phyloP scores from a whole-genome alignment of 176 grass and related monocot genomes.

The Carex pumila region DNA sequence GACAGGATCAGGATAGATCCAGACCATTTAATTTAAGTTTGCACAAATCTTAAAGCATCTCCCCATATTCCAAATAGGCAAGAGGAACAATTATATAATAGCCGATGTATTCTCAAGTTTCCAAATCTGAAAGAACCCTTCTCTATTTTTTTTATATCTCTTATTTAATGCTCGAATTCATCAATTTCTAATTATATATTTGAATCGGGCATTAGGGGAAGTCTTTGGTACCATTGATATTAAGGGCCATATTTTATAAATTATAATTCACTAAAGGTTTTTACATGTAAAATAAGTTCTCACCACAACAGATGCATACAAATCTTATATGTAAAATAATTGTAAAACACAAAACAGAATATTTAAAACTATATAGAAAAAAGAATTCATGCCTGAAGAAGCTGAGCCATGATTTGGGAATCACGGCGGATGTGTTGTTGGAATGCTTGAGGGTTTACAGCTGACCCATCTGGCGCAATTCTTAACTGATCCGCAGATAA shows the following conservation, averaged over 20 bases:
- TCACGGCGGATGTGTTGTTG: conserved; percentile 64
- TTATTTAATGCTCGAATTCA: not conserved
- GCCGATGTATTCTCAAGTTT: not conserved
- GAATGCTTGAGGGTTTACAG: conserved; percentile 74
- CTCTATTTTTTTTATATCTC: not conserved
- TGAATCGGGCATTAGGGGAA: not conserved
- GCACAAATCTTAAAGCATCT: too few relatives aligned
- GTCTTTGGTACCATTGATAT: not conserved
- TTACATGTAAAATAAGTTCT: not conserved
- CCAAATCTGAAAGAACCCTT: not conserved
- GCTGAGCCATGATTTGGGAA: conserved; percentile 79
- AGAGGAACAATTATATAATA: not conserved
- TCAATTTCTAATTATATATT: not conserved
- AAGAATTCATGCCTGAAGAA: conserved; percentile 62
- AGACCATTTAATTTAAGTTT: too few relatives aligned
- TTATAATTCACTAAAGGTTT: not conserved
- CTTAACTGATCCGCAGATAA: conserved; percentile 39
- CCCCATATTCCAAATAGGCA: not conserved
- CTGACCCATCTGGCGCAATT: conserved; percentile 65
- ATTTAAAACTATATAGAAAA: not conserved
- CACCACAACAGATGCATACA: not conserved
- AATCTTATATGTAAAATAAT: not conserved
- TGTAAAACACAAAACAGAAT: not conserved
- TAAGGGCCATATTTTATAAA: not conserved
- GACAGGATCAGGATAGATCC: too few relatives aligned